Base-by-base conservation (phyloP, 345 rosid species). In the Euclidium syriacum region DNA sequence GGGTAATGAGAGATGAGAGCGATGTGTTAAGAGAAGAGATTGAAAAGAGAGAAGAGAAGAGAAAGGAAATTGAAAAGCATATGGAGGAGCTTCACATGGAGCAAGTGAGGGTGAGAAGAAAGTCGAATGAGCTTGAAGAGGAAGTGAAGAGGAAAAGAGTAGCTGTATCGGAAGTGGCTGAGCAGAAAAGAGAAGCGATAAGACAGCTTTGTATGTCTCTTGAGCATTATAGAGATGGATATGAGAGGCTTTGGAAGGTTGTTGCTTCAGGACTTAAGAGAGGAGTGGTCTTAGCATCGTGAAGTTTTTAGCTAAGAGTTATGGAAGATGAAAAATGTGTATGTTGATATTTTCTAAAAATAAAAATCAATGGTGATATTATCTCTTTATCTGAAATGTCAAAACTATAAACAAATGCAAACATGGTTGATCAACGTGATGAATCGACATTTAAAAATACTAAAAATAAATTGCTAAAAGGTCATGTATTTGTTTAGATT, bases 131-230 rank as follows among this genome's bases (percentile, higher is more conserved):
- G 62, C 67, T 84, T 12, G 78, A 59, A 51, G 79, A 71, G 46
- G 86, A 80, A 76, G 58, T 79, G 3, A 77, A 84, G 74, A 80
- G 34, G 71, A 81, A 75, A 24, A 79, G 73, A 62, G 52, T 58
- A 11, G 0, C 56, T 50, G 79, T 80, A 22, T 26, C 54, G 35
- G 95, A 84, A 56, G 62, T 82, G 36, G 90, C 80, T 7, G 90
- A 87, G 51, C 76, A 80, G 75, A 87, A 87, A 74, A 64, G 88
- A 65, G 90, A 85, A 65, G 96, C 83, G 1, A 85, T 85, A 34
- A 64, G 96, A 46, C 92, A 85, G 41, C 79, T 88, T 15, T 85
- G 96, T 70, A 74, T 79, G 53, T 80, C 92, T 1, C 66, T 85
- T 29, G 90, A 88, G 58, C 80, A 88, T 70, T 88, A 83, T 46